Percentiles rank a stretch among this genome's conserved stretches.
These are phyloP conservation scores for Candida tetrigidarum DNA, from an alignment of 1,139 yeast species.

Conservation along the genomic window DNA sequence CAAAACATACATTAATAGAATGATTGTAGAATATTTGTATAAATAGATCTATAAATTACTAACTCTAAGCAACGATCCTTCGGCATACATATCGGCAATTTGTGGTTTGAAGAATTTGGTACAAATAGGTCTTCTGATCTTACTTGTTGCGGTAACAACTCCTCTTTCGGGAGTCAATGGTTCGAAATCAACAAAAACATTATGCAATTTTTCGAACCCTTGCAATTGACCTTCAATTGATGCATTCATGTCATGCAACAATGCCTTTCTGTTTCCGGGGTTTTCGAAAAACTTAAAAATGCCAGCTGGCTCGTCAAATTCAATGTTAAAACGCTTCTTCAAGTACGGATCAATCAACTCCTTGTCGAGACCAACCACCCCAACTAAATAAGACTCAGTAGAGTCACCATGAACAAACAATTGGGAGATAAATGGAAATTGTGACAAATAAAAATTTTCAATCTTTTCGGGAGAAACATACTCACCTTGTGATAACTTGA, in stretches of 20 bases:
- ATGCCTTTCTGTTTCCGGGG: constrained; percentile 26
- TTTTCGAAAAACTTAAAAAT: constrained; percentile 31
- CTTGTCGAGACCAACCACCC: constrained; percentile 58
- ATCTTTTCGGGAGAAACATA: constrained; percentile 48
- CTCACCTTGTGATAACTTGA: constrained; percentile 49
- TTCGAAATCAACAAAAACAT: constrained; percentile 60
- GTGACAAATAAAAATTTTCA: constrained; percentile 41
- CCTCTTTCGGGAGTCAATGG: constrained; percentile 69
- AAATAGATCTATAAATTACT: constrained; percentile 22
- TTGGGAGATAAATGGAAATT: constrained; percentile 37
- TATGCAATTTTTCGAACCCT: constrained; percentile 68
- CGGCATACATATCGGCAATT: constrained; percentile 41
- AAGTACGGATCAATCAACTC: constrained; percentile 21
- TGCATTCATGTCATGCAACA: constrained; percentile 32
- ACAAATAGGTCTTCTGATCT: constrained; percentile 68
- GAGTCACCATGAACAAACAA: constrained; percentile 62
- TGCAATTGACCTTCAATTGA: constrained; percentile 33
- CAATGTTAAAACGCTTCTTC: constrained; percentile 19
- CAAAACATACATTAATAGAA: neutral
- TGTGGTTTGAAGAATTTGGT: constrained; percentile 3
- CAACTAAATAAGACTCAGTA: constrained; percentile 60
- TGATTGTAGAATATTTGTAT: neutral
- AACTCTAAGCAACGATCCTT: constrained; percentile 44
- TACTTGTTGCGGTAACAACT: constrained; percentile 75
- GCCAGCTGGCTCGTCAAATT: constrained; percentile 24